phyloP scores from a whole-genome alignment of 2,329 filamentous ascomycete species.

The Penicillium brevicompactum region DNA sequence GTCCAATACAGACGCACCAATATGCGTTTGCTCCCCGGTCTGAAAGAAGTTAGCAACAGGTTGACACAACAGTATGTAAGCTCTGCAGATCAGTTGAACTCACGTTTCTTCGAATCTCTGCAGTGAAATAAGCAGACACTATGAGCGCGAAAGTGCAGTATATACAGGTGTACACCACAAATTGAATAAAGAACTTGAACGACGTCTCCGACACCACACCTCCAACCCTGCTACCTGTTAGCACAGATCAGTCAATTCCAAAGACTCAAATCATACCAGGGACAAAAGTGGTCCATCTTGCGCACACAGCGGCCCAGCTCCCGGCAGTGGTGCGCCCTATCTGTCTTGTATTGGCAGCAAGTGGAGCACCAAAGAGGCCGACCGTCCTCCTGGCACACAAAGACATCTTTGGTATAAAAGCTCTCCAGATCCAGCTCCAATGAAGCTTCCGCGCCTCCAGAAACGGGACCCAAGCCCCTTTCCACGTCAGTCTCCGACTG shows the following conservation, averaged over 20 bases:
- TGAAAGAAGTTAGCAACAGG: constrained; percentile 23
- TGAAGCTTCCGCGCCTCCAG: constrained; percentile 29
- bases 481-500: constrained; percentile 30
- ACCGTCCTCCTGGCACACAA: constrained; percentile 80
- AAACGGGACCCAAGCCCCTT: constrained; percentile 24
- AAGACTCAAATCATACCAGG: constrained; percentile 56
- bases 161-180: constrained; percentile 71
- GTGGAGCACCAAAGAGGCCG: constrained; percentile 83
- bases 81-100: constrained; percentile 15
- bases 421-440: constrained; percentile 70
- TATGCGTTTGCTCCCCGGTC: constrained; percentile 55
- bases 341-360: constrained; percentile 85
- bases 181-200: constrained; percentile 93
- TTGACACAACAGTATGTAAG: background rate
- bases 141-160: constrained; percentile 68
- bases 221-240: constrained; percentile 66
- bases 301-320: constrained; percentile 78
- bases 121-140: constrained; percentile 65
- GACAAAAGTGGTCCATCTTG: constrained; percentile 96
- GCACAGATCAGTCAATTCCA: background rate
- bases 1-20: constrained; percentile 66
- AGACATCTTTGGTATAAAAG: constrained; percentile 82
- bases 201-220: constrained; percentile 84
- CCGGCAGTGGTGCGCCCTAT: constrained; percentile 82
- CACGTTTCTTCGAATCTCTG: constrained; percentile 54